A percentile compares a stretch with the other conserved stretches of the same genome.
Evolutionary conservation across 306 rosid genomes (phyloP).

Genomic region (Echinosophora koreensis): DNA sequence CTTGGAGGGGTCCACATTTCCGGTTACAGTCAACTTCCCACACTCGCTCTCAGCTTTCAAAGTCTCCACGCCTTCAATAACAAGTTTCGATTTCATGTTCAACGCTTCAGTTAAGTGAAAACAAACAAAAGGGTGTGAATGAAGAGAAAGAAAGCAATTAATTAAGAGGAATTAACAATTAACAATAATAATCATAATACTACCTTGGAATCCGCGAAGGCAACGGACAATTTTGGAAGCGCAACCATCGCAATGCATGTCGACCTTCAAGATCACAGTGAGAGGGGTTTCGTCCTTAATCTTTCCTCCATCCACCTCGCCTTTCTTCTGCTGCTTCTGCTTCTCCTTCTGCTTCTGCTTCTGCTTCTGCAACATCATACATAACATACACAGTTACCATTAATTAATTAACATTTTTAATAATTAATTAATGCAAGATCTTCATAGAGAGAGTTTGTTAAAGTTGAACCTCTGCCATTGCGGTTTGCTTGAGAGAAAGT

Average conservation of each 20-base stretch:
- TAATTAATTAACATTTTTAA: too few relatives aligned
- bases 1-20: slow-evolving; percentile 62
- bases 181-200: too few relatives aligned
- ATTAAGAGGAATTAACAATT: too few relatives aligned
- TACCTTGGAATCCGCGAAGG: slow-evolving; percentile 54
- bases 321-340: slow-evolving; percentile 27
- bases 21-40: slow-evolving; percentile 65
- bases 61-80: slow-evolving; percentile 62
- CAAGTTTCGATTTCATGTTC: slow-evolving; percentile 38
- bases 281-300: slow-evolving; percentile 44
- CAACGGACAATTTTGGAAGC: slow-evolving; percentile 58
- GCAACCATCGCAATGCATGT: slow-evolving; percentile 83
- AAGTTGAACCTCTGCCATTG: too few relatives aligned
- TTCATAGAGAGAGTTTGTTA: too few relatives aligned
- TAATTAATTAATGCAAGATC: background rate
- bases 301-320: background rate
- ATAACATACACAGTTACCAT: background rate
- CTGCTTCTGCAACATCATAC: slow-evolving; percentile 29
- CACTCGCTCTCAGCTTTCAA: slow-evolving; percentile 52
- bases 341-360: slow-evolving; percentile 28
- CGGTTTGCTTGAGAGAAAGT: too few relatives aligned
- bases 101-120: slow-evolving; percentile 34
- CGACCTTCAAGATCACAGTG: slow-evolving; percentile 61
- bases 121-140: background rate
- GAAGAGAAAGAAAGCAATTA: background rate